These are phyloP conservation scores for Calendula officinalis DNA, from an alignment of 129 eudicot species.

Conservation along the genomic window DNA sequence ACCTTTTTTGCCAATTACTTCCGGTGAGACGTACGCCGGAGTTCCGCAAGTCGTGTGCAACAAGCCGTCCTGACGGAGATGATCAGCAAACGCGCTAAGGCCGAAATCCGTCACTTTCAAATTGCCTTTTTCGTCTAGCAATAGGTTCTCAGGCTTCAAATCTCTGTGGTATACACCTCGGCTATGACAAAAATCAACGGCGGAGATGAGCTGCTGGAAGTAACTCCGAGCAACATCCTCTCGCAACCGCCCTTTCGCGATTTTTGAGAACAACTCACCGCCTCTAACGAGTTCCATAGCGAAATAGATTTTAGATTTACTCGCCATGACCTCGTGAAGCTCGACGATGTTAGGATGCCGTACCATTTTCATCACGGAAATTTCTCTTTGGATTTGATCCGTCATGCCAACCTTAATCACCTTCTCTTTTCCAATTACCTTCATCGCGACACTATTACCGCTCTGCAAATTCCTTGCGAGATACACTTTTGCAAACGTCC, in stretches of 20 bases:
- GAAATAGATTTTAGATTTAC: slow-evolving; percentile 73
- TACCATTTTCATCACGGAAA: slow-evolving; percentile 82
- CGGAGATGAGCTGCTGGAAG: slow-evolving; percentile 83
- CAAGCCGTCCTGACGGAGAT: slow-evolving; percentile 66
- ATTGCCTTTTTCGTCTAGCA: slow-evolving; percentile 68
- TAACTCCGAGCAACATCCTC: slow-evolving; percentile 70
- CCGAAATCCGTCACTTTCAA: slow-evolving; percentile 93
- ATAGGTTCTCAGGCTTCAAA: slow-evolving; percentile 75
- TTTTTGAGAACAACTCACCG: slow-evolving; percentile 73
- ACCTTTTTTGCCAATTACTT: slow-evolving; percentile 76
- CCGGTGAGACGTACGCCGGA: slow-evolving; percentile 93
- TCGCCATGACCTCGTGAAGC: slow-evolving; percentile 83
- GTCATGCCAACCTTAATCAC: slow-evolving; percentile 73
- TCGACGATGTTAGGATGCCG: slow-evolving; percentile 76
- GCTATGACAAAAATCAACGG: slow-evolving; percentile 93
- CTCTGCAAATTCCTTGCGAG: slow-evolving; percentile 52
- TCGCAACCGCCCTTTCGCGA: slow-evolving; percentile 51
- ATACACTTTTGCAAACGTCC: slow-evolving; percentile 81
- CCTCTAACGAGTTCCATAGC: slow-evolving; percentile 89
- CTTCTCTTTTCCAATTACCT: slow-evolving; percentile 75
- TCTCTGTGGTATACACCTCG: slow-evolving; percentile 91
- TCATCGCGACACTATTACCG: slow-evolving; percentile 75
- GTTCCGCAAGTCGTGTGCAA: slow-evolving; percentile 88
- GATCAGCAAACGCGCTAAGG: slow-evolving; percentile 64
- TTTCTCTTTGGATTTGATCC: slow-evolving; percentile 81